phyloP scores from a whole-genome alignment of 495 filamentous ascomycete genomes.

The Darksidea phi region DNA sequence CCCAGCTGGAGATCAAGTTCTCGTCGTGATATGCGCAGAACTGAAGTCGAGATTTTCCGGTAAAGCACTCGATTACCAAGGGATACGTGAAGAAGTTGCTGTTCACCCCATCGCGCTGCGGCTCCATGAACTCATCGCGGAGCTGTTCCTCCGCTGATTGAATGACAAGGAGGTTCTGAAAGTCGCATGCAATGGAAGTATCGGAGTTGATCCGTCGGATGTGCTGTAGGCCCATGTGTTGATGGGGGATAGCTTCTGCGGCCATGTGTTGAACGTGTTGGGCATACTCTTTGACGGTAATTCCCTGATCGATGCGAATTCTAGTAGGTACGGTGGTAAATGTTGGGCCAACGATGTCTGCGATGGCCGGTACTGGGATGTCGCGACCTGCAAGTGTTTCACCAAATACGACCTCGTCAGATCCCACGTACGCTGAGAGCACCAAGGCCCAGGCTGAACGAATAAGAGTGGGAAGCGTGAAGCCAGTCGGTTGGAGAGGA shows the following conservation, averaged over 20 bases:
- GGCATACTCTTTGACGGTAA: constrained; percentile 46
- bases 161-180: constrained; percentile 59
- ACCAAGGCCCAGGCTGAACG: constrained; percentile 57
- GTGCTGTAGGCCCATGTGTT: constrained; percentile 61
- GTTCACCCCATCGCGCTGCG: constrained; percentile 25
- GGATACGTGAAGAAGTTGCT: constrained; percentile 37
- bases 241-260: constrained; percentile 51
- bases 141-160: constrained; percentile 43
- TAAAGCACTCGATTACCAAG: constrained; percentile 30
- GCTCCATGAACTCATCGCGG: constrained; percentile 27
- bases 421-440: constrained; percentile 46
- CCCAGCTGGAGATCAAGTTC: constrained; percentile 15
- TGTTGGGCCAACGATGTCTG: constrained; percentile 54
- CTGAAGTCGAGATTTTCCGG: constrained; percentile 6
- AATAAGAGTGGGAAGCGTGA: constrained; percentile 52
- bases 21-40: constrained; percentile 26
- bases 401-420: constrained; percentile 55
- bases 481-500: neutral
- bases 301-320: constrained; percentile 40
- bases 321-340: constrained; percentile 49
- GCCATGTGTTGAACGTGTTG: constrained; percentile 47
- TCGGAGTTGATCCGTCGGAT: constrained; percentile 63
- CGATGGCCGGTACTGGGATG: constrained; percentile 51
- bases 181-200: constrained; percentile 63
- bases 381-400: constrained; percentile 56